phyloP scores from a whole-genome alignment of 2,329 filamentous ascomycete genomes.

The Xylariaceae sp. region DNA sequence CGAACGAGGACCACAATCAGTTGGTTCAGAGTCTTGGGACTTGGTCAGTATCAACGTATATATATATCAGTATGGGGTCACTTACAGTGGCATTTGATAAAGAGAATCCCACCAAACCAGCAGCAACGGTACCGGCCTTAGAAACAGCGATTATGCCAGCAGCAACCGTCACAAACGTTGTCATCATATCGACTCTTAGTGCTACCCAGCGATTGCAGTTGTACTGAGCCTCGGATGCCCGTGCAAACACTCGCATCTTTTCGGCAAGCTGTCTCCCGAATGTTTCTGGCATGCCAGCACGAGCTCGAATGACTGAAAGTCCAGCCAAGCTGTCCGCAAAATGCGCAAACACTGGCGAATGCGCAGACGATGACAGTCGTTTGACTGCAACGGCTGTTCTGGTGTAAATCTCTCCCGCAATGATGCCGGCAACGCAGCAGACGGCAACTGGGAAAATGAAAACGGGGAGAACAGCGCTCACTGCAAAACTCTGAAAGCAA shows the following conservation, averaged over 20 bases:
- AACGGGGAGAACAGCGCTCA: slow-evolving; percentile 40
- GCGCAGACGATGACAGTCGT: slow-evolving; percentile 37
- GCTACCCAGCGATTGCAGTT: slow-evolving; percentile 56
- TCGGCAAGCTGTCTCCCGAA: slow-evolving; percentile 48
- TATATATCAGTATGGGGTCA: not conserved
- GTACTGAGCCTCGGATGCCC: slow-evolving; percentile 45
- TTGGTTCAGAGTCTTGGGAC: slow-evolving; percentile 39
- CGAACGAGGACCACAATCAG: slow-evolving; percentile 49
- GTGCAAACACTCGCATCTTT: slow-evolving; percentile 43
- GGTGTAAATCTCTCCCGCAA: slow-evolving; percentile 42
- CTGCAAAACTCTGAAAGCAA: slow-evolving; percentile 35
- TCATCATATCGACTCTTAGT: slow-evolving; percentile 50
- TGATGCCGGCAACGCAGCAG: slow-evolving; percentile 35
- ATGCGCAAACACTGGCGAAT: slow-evolving; percentile 52
- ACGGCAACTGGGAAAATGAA: slow-evolving; percentile 40
- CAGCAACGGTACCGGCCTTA: slow-evolving; percentile 42
- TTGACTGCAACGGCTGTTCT: slow-evolving; percentile 41
- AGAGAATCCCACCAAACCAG: slow-evolving; percentile 52
- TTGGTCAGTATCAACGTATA: slow-evolving; percentile 8
- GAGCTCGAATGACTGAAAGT: slow-evolving; percentile 47
- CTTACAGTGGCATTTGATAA: slow-evolving; percentile 48
- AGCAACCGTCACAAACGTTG: slow-evolving; percentile 45
- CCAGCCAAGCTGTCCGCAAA: slow-evolving; percentile 50
- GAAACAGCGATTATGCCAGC: slow-evolving; percentile 50
- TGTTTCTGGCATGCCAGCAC: slow-evolving; percentile 42